phyloP scores from a whole-genome alignment of 129 eudicot species.

The Lonicera japonica region DNA sequence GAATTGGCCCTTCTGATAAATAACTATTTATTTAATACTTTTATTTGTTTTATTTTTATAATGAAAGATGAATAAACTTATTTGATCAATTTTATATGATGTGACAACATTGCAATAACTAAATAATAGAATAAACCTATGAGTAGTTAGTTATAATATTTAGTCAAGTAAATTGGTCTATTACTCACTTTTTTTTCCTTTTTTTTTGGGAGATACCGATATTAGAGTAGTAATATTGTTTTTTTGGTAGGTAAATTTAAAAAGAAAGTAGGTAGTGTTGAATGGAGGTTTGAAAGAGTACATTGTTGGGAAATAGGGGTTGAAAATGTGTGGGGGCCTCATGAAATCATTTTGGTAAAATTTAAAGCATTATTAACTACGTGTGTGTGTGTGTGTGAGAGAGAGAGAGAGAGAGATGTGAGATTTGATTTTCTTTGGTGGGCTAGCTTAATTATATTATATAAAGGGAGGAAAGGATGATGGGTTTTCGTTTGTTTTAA shows the following conservation, averaged over 20 bases:
- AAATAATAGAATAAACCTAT: too few relatives aligned
- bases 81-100: too few relatives aligned
- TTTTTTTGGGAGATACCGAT: too few relatives aligned
- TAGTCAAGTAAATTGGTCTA: too few relatives aligned
- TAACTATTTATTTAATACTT: too few relatives aligned
- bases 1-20: too few relatives aligned
- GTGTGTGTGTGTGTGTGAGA: background rate
- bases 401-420: constrained; percentile 20
- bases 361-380: constrained; percentile 12
- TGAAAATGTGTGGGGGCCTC: constrained; percentile 24
- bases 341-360: constrained; percentile 30
- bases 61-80: too few relatives aligned
- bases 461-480: constrained; percentile 51
- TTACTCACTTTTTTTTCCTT: too few relatives aligned
- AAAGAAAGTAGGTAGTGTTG: constrained; percentile 20
- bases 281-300: constrained; percentile 22
- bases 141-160: too few relatives aligned
- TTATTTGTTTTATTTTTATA: too few relatives aligned
- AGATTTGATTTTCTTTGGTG: constrained; percentile 38
- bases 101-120: too few relatives aligned
- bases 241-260: constrained; percentile 5
- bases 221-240: background rate
- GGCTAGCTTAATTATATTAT: too few relatives aligned
- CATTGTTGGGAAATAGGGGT: constrained; percentile 16
- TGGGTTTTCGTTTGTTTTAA: constrained; percentile 30